Conservation (phyloP, 371 early-diverging fungal species). For the Lichtheimia ornata region DNA sequence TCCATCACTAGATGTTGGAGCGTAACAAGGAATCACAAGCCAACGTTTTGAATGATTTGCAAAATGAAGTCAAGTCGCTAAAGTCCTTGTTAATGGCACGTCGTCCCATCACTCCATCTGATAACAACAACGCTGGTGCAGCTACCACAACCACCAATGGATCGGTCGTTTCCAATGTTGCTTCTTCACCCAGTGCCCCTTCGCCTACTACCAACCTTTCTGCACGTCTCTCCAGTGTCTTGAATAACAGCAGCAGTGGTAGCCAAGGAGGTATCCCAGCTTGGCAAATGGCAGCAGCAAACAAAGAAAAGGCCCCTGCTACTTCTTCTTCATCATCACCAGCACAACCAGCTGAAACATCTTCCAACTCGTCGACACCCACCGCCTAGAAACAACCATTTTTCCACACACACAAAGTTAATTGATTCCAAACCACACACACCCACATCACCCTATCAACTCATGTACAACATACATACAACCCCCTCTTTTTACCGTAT, state of each 20-base stretch:
- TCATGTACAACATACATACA: too few species aligned
- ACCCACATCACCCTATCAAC: too few species aligned
- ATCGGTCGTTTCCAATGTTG: background rate
- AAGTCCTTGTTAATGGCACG: slow-evolving; percentile 85
- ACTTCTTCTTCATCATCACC: slow-evolving; percentile 1
- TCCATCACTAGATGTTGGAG: slow-evolving; percentile 60
- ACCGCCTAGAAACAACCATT: too few species aligned
- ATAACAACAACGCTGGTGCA: background rate
- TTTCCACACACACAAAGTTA: too few species aligned
- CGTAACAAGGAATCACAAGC: slow-evolving; percentile 75
- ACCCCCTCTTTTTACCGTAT: too few species aligned
- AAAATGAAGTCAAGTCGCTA: slow-evolving; percentile 90
- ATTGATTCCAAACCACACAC: too few species aligned
- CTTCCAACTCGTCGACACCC: too few species aligned
- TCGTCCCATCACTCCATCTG: slow-evolving; percentile 35
- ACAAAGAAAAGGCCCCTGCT: background rate
- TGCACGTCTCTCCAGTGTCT: background rate
- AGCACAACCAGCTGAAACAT: too few species aligned
- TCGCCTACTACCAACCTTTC: background rate
- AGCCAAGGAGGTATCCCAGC: slow-evolving; percentile 8
- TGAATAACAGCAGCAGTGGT: slow-evolving; percentile 5
- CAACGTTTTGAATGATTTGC: slow-evolving; percentile 81
- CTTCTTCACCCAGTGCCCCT: background rate
- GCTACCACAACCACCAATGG: background rate
- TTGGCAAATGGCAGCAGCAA: slow-evolving; percentile 8